Base-by-base conservation (phyloP, 2,329 filamentous ascomycete genomes). In the Gnomoniopsis sp. region DNA sequence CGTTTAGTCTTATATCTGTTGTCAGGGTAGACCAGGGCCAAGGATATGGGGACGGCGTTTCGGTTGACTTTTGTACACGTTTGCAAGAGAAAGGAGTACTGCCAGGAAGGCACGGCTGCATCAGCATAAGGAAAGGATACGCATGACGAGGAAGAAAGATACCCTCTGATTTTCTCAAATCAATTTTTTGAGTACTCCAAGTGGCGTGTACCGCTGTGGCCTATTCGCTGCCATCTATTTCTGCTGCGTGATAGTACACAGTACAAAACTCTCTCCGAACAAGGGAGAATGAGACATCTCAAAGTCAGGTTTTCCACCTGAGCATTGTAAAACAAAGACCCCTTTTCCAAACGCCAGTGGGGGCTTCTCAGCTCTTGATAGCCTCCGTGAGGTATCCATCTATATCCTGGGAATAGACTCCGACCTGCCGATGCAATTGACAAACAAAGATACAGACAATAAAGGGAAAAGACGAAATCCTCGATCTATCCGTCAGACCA, bases 291-390 rank as follows among this genome's bases (percentile, higher is more conserved):
- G 33, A 36, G 33, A 43, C 15, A 43, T 43, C 38, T 6, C 12
- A 36, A 14, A 36, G 14, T 36, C 33, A 36, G 8, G 14, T 10
- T 8, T 36, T 8, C 33, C 33, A 17, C 19, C 19, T 7, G 43
- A 46, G 21, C 43, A 21, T 46, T n/a, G n/a, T n/a, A n/a, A n/a
- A n/a, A n/a, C n/a, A n/a, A n/a, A n/a, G n/a, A n/a, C n/a, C 49
- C 55, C 34, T 38, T 60, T 19, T 21, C 53, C 43, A 63, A 69
- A 72, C 68, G 67, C 72, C 66, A 57, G 73, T n/a, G 78, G 80
- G 78, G 59, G 80, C 77, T 66, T 72, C 74, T 83, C 80, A 83
- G 80, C 80, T 76, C 80, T 83, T 83, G 80, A 83, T 77, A 66
- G 73, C 76, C 77, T 73, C 73, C 71, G 65, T 54, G 52, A 46